Evolutionary conservation across 306 rosid genomes (phyloP).

Genomic region (Vachellia collinsii): DNA sequence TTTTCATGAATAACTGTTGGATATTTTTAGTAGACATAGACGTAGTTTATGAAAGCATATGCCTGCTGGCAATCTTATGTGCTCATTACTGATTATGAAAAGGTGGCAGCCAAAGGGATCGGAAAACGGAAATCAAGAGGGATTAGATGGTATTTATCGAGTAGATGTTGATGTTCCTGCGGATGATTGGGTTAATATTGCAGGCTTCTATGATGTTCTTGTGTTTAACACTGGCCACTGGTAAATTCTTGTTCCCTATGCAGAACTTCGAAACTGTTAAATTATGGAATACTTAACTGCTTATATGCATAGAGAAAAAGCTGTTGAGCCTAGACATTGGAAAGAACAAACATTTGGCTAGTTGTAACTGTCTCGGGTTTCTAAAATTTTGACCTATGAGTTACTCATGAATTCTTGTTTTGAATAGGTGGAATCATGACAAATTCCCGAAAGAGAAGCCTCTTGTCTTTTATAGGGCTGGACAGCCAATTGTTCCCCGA

Average conservation of each 20-base stretch:
- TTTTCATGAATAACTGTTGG: neutral
- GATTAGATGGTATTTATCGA: conserved; percentile 64
- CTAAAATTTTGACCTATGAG: neutral
- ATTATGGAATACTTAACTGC: conserved; percentile 8
- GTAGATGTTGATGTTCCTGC: conserved; percentile 93
- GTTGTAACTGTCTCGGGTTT: conserved; percentile 19
- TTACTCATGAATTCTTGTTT: conserved; percentile 30
- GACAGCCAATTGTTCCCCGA: conserved; percentile 69
- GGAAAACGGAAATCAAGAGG: conserved; percentile 40
- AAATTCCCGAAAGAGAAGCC: conserved; percentile 45
- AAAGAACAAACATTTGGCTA: conserved; percentile 12
- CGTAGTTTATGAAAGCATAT: neutral
- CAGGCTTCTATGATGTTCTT: conserved; percentile 80
- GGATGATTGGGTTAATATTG: conserved; percentile 76
- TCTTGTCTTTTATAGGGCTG: conserved; percentile 71
- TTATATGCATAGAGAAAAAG: conserved; percentile 5
- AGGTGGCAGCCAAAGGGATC: conserved; percentile 84
- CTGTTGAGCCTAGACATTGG: conserved; percentile 17
- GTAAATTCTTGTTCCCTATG: conserved; percentile 49
- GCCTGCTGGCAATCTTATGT: conserved; percentile 48
- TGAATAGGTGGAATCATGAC: conserved; percentile 72
- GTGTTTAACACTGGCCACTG: conserved; percentile 93
- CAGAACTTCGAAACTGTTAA: conserved; percentile 21
- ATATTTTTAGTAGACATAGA: neutral
- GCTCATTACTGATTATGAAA: conserved; percentile 56